Evolutionary conservation across 441 rosid species (phyloP), one percentile per base, ranked within the genome.

Genomic region (Biscutella laevigata): DNA sequence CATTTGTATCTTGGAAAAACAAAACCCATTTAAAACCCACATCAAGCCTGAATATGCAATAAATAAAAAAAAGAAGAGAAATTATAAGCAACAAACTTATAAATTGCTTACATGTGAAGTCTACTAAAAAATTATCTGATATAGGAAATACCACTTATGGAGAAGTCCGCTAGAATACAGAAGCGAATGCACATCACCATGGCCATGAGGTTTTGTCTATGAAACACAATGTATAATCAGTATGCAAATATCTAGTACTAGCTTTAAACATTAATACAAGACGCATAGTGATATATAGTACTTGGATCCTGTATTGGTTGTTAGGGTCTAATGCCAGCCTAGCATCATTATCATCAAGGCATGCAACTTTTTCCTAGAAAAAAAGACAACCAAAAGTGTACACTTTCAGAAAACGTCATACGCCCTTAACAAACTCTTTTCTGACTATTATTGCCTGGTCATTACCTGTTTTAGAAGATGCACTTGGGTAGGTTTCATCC

Each of bases 1-100:
- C 99, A 74, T 86, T 92, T 55, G 95, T 92, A 54, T 92, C 97
- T 77, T 92, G 99, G 82, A 92, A 86, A 80, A 92, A 92, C 54
- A 88, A 62, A 62, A 88, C 88, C 99, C 99, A 92, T 60, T 75
- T 86, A 59, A 73, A 47, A 61, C 94, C 97, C 69, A 81, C 74
- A 61, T 70, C 78, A 42, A 46, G 76, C 99, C 97, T 92, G 74
- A 45, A 64, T 62, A 64, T 38, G 49, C 60, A 64, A 64, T 45
- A 22, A 22, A 30, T 2, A 32, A 8, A 52, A 58, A 16, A 19
- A n/a, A n/a, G n/a, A 21, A 2, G 8, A 6, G 8, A 36, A 30
- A 6, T 36, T 62, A 30, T 22, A 24, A 21, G 40, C 16, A 51
- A 8, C 16, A 25, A 33, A 8, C 8, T 25, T 38, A 36, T 9